Evolutionary conservation across 78 protist genomes (phyloP).

Genomic region (Dictyostelium capitatum): DNA sequence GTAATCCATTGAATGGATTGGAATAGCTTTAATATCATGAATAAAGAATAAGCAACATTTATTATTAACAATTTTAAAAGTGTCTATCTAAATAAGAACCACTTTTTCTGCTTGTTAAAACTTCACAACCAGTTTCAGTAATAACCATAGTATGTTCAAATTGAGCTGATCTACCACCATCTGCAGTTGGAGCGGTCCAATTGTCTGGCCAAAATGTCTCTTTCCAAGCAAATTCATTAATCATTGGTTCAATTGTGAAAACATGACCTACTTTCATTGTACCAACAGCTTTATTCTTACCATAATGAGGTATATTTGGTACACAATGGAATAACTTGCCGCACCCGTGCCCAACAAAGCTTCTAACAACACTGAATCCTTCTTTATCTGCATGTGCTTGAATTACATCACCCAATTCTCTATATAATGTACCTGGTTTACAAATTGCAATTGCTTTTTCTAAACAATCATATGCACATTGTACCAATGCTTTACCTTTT

Average conservation of each 20-base stretch:
- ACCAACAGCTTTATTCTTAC: slow-evolving; percentile 88
- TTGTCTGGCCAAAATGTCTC: slow-evolving; percentile 94
- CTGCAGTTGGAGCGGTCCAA: slow-evolving; percentile 96
- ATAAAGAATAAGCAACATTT: too few relatives aligned
- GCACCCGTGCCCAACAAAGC: slow-evolving; percentile 97
- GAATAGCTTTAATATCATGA: too few relatives aligned
- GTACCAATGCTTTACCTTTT: slow-evolving; percentile 58
- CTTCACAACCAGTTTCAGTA: slow-evolving; percentile 91
- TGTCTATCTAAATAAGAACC: slow-evolving; percentile 59
- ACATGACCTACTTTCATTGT: slow-evolving; percentile 94
- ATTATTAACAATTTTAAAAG: too few relatives aligned
- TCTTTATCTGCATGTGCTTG: slow-evolving; percentile 74
- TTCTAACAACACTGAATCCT: slow-evolving; percentile 83
- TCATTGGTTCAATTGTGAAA: slow-evolving; percentile 99
- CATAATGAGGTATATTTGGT: slow-evolving; percentile 95
- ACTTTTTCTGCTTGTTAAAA: slow-evolving; percentile 20
- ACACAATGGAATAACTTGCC: slow-evolving; percentile 91
- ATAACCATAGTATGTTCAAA: slow-evolving; percentile 98
- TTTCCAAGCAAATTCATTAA: slow-evolving; percentile 78
- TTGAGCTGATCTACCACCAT: slow-evolving; percentile 97
- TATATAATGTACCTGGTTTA: slow-evolving; percentile 84
- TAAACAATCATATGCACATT: slow-evolving; percentile 60
- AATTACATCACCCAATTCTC: slow-evolving; percentile 93
- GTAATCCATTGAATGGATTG: too few relatives aligned
- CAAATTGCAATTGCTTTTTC: slow-evolving; percentile 31